These are phyloP conservation scores for Trypanosomatidae sp. DNA, from an alignment of 208 protist species.

Conservation along the genomic window DNA sequence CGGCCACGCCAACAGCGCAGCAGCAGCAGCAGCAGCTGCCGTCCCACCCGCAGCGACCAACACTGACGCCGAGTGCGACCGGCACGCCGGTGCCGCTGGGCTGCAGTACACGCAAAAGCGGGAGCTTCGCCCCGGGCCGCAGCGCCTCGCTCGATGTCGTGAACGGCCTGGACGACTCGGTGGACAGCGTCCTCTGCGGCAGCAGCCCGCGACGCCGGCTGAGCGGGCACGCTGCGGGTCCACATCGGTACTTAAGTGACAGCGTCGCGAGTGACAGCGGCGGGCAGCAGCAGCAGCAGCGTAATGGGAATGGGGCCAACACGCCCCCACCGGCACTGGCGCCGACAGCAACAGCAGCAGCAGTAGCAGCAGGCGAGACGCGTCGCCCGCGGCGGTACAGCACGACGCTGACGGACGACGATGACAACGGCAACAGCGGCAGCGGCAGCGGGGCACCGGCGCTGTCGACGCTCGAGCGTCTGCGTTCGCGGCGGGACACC, in stretches of 20 bases:
- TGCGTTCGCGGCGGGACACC: neutral
- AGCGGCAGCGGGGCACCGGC: neutral
- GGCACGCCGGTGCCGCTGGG: too few species aligned
- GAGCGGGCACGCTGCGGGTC: neutral
- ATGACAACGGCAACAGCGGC: slow-evolving; percentile 2
- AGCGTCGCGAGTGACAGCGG: neutral
- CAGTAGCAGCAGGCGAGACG: too few species aligned
- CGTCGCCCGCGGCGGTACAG: too few species aligned
- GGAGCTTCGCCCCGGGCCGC: too few species aligned
- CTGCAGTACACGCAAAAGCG: too few species aligned
- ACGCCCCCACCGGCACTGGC: neutral
- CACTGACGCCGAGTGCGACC: too few species aligned
- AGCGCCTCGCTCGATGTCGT: slow-evolving; percentile 15
- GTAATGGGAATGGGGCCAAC: neutral
- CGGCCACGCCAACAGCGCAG: too few species aligned
- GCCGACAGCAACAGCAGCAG: slow-evolving; percentile 11
- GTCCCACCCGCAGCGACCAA: too few species aligned
- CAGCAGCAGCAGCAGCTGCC: too few species aligned
- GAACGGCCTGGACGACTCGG: slow-evolving; percentile 23
- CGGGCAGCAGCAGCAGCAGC: too few species aligned
- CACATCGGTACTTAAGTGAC: slow-evolving; percentile 14
- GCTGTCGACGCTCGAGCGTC: neutral
- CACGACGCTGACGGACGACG: too few species aligned
- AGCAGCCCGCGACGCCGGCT: slow-evolving; percentile 1
- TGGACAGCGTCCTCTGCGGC: slow-evolving; percentile 19